These are phyloP conservation scores for Chrysanthemum seticuspe DNA, from an alignment of 129 eudicot species.

Conservation along the genomic window DNA sequence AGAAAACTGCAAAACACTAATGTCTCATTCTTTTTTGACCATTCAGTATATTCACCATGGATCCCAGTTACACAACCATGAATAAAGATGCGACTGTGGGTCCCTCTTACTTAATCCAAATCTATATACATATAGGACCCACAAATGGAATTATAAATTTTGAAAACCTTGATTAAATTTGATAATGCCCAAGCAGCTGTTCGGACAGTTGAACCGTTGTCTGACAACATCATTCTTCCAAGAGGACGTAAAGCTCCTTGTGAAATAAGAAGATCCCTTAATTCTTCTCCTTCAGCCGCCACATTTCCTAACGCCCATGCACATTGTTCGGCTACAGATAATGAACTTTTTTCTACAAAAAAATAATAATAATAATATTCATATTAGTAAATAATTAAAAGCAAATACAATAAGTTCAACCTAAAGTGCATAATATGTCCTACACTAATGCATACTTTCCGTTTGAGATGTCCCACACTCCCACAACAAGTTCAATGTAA, in stretches of 20 bases:
- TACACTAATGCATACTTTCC: slow-evolving; percentile 31
- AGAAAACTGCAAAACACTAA: slow-evolving; percentile 29
- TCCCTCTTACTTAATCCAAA: slow-evolving; percentile 17
- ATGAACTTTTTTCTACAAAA: slow-evolving; percentile 71
- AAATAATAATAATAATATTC: slow-evolving; percentile 7
- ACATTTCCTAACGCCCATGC: slow-evolving; percentile 99
- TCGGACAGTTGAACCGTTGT: slow-evolving; percentile 80
- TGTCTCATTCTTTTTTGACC: slow-evolving; percentile 35
- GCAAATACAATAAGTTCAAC: slow-evolving; percentile 11
- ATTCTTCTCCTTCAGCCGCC: slow-evolving; percentile 89
- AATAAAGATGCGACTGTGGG: slow-evolving; percentile 8
- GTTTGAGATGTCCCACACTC: slow-evolving; percentile 30
- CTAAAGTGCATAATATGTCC: slow-evolving; percentile 34
- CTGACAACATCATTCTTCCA: slow-evolving; percentile 83
- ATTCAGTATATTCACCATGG: slow-evolving; percentile 22
- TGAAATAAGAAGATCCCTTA: slow-evolving; percentile 66
- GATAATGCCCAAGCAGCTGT: slow-evolving; percentile 98
- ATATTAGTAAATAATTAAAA: slow-evolving; percentile 11
- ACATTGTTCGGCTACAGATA: slow-evolving; percentile 86
- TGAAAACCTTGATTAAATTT: slow-evolving; percentile 81
- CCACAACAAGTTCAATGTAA: slow-evolving; percentile 27
- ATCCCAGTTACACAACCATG: background rate
- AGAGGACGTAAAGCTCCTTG: slow-evolving; percentile 95
- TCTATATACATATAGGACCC: slow-evolving; percentile 1
- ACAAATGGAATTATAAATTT: background rate